Evolutionary conservation across 192 early-diverging fungal genomes (phyloP), one percentile per base, ranked within the genome.

Genomic region (Gamsiella multidivaricata): DNA sequence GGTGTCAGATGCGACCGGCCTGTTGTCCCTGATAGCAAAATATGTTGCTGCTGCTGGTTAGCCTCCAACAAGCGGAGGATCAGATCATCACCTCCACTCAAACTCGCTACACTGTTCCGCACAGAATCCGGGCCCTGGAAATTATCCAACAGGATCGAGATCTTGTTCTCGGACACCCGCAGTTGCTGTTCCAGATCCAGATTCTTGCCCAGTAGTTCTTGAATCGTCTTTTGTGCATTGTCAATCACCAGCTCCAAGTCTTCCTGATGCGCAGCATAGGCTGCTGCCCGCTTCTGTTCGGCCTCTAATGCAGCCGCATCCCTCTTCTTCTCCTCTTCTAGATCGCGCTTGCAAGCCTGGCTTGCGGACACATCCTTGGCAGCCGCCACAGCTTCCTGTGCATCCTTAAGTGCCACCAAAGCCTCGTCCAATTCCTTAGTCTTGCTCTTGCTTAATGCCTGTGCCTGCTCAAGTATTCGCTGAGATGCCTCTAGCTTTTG

Each of bases 101-200:
- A 22, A 31, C 74, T 78, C 10, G 74, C 74, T 43, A 78, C 52
- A 41, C 74, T 78, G 49, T 78, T 78, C 1, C 74, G 51, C 9
- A 78, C 74, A 31, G 74, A 78, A 0, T 78, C 74, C 0, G 74
- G 74, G 18, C 74, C 74, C 18, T 78, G 74, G 26, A 61, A 69
- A 33, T 78, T 78, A 28, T 78, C 74, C 22, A 78, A 26, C n/a
- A 78, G 18, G 29, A 78, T 69, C 39, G 74, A 63, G 20, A 78
- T 78, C 61, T 78, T 78, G 65, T 61, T 68, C 49, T 78, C 74
- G 0, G 74, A 78, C 6, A 47, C 60, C 11, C 46, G 52, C 28
- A 78, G 36, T 28, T 69, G 74, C 36, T 63, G 65, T 25, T 78
- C 65, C 28, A 78, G 32, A 18, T 69, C 74, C 18, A 46, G 33